Evolutionary conservation across 2,329 filamentous ascomycete species (phyloP).

Genomic region (Fusarium torulosum): DNA sequence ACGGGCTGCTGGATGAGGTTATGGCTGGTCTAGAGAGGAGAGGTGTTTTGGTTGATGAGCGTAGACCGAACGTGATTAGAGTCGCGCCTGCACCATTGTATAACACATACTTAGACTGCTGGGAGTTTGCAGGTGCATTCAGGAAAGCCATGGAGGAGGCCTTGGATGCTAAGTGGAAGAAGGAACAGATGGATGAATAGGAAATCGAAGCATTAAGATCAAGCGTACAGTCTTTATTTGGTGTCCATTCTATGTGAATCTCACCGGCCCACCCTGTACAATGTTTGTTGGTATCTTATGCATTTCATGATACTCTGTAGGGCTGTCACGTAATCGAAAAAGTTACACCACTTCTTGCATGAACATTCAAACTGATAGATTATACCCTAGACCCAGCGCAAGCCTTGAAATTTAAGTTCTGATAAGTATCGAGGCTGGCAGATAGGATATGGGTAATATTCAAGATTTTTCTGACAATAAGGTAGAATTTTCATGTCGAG

Average conservation of each 20-base stretch:
- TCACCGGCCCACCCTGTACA: background rate
- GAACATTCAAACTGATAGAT: too few relatives aligned
- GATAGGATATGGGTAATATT: too few relatives aligned
- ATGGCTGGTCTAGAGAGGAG: conserved; percentile 71
- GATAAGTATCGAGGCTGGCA: too few relatives aligned
- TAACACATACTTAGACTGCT: conserved; percentile 76
- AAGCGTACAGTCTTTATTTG: background rate
- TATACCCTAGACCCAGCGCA: too few relatives aligned
- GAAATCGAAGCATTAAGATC: too few relatives aligned
- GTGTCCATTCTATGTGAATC: background rate
- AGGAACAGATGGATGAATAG: conserved; percentile 33
- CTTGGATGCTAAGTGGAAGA: conserved; percentile 39
- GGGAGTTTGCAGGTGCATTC: conserved; percentile 50
- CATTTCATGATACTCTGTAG: too few relatives aligned
- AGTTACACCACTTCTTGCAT: too few relatives aligned
- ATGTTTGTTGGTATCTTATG: background rate
- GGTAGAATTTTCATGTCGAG: too few relatives aligned
- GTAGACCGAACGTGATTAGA: conserved; percentile 83
- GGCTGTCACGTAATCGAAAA: too few relatives aligned
- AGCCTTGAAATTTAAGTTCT: too few relatives aligned
- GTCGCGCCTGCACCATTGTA: conserved; percentile 85
- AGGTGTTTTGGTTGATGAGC: conserved; percentile 82
- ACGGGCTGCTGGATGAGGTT: conserved; percentile 75
- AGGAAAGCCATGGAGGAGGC: conserved; percentile 44
- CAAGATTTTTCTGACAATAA: too few relatives aligned